These are phyloP conservation scores for Cardamine occulta DNA, from an alignment of 345 rosid species.

Conservation along the genomic window DNA sequence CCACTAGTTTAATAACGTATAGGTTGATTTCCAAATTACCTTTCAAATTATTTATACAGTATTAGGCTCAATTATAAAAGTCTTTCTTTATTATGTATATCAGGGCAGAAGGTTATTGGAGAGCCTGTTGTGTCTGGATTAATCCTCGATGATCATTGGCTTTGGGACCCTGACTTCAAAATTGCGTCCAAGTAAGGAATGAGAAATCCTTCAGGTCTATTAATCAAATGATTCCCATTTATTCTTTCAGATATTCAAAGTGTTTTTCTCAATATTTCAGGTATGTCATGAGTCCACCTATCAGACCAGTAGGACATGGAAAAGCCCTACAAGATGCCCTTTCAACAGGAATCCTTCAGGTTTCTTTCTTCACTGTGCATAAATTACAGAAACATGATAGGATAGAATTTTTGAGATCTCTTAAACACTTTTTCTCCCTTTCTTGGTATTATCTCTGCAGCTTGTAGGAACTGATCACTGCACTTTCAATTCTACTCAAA, in stretches of 20 bases:
- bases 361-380: conserved; percentile 35
- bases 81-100: conserved; percentile 22
- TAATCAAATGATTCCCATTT: not conserved
- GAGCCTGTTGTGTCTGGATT: conserved; percentile 95
- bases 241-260: conserved; percentile 10
- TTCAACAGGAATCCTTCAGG: conserved; percentile 92
- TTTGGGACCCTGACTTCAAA: conserved; percentile 85
- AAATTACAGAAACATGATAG: conserved; percentile 2
- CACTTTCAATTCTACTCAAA: conserved; percentile 80
- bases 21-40: not conserved
- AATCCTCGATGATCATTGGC: conserved; percentile 81
- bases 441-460: conserved; percentile 50
- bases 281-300: conserved; percentile 98
- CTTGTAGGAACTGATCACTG: conserved; percentile 99
- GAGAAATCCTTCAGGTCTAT: conserved; percentile 29
- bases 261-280: conserved; percentile 51
- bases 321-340: conserved; percentile 94
- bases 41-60: not conserved
- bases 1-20: not conserved
- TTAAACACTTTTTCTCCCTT: not conserved
- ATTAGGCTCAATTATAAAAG: not conserved
- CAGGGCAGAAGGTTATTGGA: conserved; percentile 95
- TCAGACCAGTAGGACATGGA: conserved; percentile 81
- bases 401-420: not conserved
- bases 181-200: conserved; percentile 80